Evolutionary conservation across 1,284 basidiomycete species (phyloP).

Genomic region (Tremellales sp.): DNA sequence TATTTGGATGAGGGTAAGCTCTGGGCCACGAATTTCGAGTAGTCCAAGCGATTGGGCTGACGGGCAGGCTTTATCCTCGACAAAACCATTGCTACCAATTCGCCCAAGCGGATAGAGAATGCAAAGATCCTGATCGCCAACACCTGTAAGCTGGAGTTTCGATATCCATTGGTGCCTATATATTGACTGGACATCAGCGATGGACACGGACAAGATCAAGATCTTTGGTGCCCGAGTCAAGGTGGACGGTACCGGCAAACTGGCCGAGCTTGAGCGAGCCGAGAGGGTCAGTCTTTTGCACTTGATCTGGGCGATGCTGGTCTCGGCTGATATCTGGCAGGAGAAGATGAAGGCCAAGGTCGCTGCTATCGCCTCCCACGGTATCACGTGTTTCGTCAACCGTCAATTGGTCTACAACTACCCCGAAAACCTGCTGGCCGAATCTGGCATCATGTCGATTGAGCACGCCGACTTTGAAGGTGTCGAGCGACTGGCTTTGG

Average conservation of each 20-base stretch:
- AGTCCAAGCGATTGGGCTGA: slow-evolving; percentile 1
- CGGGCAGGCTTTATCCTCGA: slow-evolving; percentile 88
- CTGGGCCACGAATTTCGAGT: slow-evolving; percentile 3
- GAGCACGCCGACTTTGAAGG: slow-evolving; percentile 99
- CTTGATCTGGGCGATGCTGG: slow-evolving; percentile 3
- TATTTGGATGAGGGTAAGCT: slow-evolving; percentile 88
- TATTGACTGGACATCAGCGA: slow-evolving; percentile 57
- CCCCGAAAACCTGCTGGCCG: slow-evolving; percentile 88
- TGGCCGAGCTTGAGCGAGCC: slow-evolving; percentile 95
- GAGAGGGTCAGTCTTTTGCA: slow-evolving; percentile 60
- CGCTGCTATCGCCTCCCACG: slow-evolving; percentile 86
- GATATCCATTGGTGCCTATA: not conserved
- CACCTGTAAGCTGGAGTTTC: slow-evolving; percentile 62
- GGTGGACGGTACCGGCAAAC: slow-evolving; percentile 91
- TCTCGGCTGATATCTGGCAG: too few relatives aligned
- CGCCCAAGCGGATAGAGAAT: slow-evolving; percentile 90
- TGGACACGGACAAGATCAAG: slow-evolving; percentile 99
- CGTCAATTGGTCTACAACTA: slow-evolving; percentile 99
- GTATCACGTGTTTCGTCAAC: slow-evolving; percentile 98
- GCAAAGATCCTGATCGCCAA: slow-evolving; percentile 97
- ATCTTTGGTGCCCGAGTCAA: slow-evolving; percentile 95
- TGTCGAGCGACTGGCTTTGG: slow-evolving; percentile 90
- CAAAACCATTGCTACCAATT: slow-evolving; percentile 92
- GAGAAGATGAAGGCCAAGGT: slow-evolving; percentile 99
- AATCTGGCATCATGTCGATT: slow-evolving; percentile 91